Conservation (phyloP, 2,329 filamentous ascomycete genomes). For the Hyphodiscus sp. region DNA sequence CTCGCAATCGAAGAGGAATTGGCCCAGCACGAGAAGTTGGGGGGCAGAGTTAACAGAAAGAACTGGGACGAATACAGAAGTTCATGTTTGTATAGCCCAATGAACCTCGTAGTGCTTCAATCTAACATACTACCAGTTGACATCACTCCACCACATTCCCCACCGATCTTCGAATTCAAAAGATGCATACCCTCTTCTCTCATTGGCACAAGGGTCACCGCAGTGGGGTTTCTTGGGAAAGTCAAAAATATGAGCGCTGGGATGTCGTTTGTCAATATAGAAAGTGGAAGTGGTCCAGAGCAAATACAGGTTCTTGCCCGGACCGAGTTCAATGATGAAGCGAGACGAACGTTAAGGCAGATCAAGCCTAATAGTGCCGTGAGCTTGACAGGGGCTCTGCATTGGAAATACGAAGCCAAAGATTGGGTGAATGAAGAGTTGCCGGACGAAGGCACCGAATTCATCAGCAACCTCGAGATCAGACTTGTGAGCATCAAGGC, state of each 20-base stretch:
- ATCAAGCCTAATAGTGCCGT: constrained; percentile 49
- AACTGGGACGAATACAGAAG: constrained; percentile 25
- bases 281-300: constrained; percentile 33
- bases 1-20: constrained; percentile 1
- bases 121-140: constrained; percentile 8
- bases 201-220: constrained; percentile 38
- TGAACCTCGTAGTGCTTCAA: neutral
- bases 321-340: constrained; percentile 4
- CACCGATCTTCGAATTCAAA: constrained; percentile 9
- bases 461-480: constrained; percentile 44
- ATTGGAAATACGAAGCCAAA: constrained; percentile 17
- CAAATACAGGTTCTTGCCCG: constrained; percentile 29
- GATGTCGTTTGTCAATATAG: constrained; percentile 60
- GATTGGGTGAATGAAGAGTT: constrained; percentile 10
- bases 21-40: neutral
- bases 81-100: constrained; percentile 16
- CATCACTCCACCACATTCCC: constrained; percentile 5
- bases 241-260: constrained; percentile 61
- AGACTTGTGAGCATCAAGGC: constrained; percentile 54
- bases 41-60: constrained; percentile 1
- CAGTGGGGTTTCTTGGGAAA: constrained; percentile 68
- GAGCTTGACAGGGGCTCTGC: constrained; percentile 35
- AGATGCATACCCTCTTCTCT: constrained; percentile 2
- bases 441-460: neutral
- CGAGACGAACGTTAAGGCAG: constrained; percentile 33